Base-by-base conservation (phyloP, 2,329 filamentous ascomycete genomes). In the Fusarium sp. region DNA sequence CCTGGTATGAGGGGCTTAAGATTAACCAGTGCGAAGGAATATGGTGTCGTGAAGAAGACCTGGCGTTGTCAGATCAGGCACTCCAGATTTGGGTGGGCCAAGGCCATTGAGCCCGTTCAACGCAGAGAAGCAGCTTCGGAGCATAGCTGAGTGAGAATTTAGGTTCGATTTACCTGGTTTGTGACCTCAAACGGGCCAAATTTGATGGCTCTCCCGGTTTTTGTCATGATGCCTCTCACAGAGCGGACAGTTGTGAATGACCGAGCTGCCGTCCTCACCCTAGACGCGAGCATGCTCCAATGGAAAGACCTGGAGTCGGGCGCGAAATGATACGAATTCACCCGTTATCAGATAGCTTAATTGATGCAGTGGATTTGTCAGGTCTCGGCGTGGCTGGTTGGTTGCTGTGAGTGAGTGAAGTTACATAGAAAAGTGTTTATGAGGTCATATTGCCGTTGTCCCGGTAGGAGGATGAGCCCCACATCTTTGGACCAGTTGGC, bases 1-100 rank as follows among this genome's bases (percentile, higher is more conserved):
- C 97, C 97, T 0, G 95, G 95, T 2, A 98, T 89, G 41, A 99
- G 90, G 27, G 97, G 97, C 84, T 98, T 98, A 81, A 98, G 91
- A 85, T 99, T 99, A 67, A 98, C 95, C 72, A 98, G 88, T 64
- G 94, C 95, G 85, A 95, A 98, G 77, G 92, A 94, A 78, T 93
- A 88, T 1, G 90, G 88, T 2, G 95, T 97, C 75, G 88, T 87
- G 83, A 97, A 90, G 86, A 98, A 98, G 85, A 98, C 94, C 93
- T 98, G 76, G 6, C 5, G 16, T 22, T 39, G 43, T 76, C 29
- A 75, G 61, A 56, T 31, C n/a, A 29, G 39, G 16, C 10, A 56
- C 37, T 13, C 18, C 9, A 33, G 22, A 57, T 45, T 56, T 65
- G 24, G n/a, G 58, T 29, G 65, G 33, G 62, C 20, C 24, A 13